phyloP scores from a whole-genome alignment of 495 filamentous ascomycete species.

The Aspergillus panamensis region DNA sequence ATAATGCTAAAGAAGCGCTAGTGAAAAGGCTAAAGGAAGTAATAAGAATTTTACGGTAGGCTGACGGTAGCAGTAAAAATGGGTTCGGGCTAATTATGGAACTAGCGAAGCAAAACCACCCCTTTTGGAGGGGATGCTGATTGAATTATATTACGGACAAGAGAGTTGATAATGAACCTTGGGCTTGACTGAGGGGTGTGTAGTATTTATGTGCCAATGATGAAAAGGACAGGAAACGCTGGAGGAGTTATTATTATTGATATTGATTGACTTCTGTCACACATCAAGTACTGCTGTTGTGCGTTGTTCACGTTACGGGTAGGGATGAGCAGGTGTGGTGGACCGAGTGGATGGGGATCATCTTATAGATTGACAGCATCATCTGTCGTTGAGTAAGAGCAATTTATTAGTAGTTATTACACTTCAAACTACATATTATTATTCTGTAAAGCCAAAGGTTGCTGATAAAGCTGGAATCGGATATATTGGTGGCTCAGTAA shows the following conservation, averaged over 20 bases:
- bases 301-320: neutral
- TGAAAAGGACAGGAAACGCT: neutral
- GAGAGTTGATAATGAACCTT: neutral
- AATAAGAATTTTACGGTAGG: neutral
- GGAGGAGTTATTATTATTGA: neutral
- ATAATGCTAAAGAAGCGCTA: neutral
- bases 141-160: neutral
- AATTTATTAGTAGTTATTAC: too few species aligned
- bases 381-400: neutral
- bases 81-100: neutral
- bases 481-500: neutral
- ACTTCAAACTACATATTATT: neutral
- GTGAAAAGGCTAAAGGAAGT: neutral
- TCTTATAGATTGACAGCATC: constrained; percentile 2
- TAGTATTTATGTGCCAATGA: neutral
- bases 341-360: constrained; percentile 5
- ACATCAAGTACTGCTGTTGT: neutral
- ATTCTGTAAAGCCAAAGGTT: neutral
- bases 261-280: constrained; percentile 2
- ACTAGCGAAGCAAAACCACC: neutral
- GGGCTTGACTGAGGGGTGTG: neutral
- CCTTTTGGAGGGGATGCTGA: neutral
- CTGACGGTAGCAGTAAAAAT: neutral
- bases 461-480: neutral
- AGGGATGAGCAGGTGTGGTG: neutral